Evolutionary conservation across 1,284 basidiomycete genomes (phyloP).

Genomic region (Ustilago lituana): DNA sequence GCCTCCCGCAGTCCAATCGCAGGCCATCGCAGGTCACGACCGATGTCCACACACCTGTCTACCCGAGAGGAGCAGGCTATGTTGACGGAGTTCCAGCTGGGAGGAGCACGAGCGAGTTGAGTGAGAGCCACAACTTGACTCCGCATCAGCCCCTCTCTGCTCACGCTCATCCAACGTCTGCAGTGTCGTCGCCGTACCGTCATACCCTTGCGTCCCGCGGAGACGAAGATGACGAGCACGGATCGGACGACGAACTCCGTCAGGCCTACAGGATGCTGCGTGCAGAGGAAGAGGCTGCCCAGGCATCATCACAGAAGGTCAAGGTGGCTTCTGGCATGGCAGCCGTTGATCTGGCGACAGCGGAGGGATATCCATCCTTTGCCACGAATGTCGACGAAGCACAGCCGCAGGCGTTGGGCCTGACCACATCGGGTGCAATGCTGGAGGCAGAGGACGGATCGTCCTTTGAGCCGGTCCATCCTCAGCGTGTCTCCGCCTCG

Average conservation of each 20-base stretch:
- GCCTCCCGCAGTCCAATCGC: slow-evolving; percentile 3
- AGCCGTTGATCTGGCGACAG: background rate
- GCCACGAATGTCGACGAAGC: background rate
- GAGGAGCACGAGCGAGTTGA: slow-evolving; percentile 8
- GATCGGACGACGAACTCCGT: slow-evolving; percentile 30
- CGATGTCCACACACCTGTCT: background rate
- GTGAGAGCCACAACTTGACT: slow-evolving; percentile 1
- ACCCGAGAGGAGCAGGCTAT: background rate
- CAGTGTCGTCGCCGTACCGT: slow-evolving; percentile 1
- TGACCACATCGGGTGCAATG: slow-evolving; percentile 6
- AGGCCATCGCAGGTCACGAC: slow-evolving; percentile 7
- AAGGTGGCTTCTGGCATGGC: slow-evolving; percentile 3
- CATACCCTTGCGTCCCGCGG: background rate
- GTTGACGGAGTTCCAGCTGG: background rate
- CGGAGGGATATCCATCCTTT: background rate
- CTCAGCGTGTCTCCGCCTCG: slow-evolving; percentile 6
- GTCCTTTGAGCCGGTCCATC: slow-evolving; percentile 21
- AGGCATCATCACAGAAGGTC: background rate
- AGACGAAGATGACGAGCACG: slow-evolving; percentile 27
- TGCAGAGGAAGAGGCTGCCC: slow-evolving; percentile 15
- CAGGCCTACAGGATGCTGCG: slow-evolving; percentile 29
- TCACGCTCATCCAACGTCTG: too few species aligned
- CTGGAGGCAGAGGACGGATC: slow-evolving; percentile 36
- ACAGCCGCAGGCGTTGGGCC: background rate
- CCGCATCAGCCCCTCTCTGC: background rate